Evolutionary conservation across 139 green algal genomes (phyloP).

Genomic region (Chlamydomonas schloesseri): DNA sequence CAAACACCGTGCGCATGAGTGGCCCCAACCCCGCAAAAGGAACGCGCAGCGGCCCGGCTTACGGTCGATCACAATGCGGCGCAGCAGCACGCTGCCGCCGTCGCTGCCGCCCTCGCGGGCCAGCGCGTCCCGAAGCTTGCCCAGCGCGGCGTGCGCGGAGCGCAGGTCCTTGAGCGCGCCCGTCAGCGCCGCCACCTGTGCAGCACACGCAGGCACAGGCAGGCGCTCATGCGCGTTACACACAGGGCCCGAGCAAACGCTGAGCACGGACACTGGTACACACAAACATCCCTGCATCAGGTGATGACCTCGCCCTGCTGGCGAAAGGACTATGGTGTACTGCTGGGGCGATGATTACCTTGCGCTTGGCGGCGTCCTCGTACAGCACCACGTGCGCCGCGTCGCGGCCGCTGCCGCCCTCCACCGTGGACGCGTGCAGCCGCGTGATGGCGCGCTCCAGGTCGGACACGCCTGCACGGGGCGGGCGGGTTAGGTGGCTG

Average conservation of each 20-base stretch:
- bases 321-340: too few relatives aligned
- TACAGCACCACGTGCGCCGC: constrained; percentile 95
- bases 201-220: too few relatives aligned
- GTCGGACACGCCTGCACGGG: constrained; percentile 75
- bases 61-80: constrained; percentile 7
- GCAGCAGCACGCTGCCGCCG: constrained; percentile 7
- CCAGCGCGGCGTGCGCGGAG: constrained; percentile 43
- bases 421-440: constrained; percentile 70
- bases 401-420: constrained; percentile 65
- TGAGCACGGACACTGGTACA: too few relatives aligned
- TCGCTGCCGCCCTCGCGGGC: not conserved
- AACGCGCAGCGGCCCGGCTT: too few relatives aligned
- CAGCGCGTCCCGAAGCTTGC: not conserved
- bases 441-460: constrained; percentile 90
- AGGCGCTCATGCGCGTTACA: too few relatives aligned
- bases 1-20: too few relatives aligned
- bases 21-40: too few relatives aligned
- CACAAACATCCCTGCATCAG: too few relatives aligned
- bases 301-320: too few relatives aligned
- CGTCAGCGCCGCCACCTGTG: constrained; percentile 72
- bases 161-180: constrained; percentile 69
- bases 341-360: too few relatives aligned
- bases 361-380: constrained; percentile 81
- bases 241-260: too few relatives aligned
- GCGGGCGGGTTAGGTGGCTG: not conserved